Evolutionary conservation across 768 basidiomycete species (phyloP).

Genomic region (Mycena filopes): DNA sequence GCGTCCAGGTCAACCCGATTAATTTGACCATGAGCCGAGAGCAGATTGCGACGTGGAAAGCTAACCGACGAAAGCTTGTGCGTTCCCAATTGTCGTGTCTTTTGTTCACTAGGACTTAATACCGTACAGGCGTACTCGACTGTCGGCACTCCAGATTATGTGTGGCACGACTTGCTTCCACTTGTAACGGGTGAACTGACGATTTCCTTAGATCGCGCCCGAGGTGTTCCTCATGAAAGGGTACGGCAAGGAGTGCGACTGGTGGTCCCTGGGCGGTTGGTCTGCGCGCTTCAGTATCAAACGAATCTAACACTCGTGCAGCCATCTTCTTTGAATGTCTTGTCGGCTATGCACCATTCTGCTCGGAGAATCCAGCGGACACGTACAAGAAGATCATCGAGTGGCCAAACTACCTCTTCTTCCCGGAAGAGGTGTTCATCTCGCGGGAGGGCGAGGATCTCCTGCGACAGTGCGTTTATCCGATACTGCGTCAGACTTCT

Average conservation of each 20-base stretch:
- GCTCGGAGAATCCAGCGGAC: slow-evolving; percentile 95
- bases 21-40: slow-evolving; percentile 97
- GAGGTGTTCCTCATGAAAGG: slow-evolving; percentile 98
- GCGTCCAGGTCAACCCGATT: slow-evolving; percentile 97
- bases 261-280: slow-evolving; percentile 91
- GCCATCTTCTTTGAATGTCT: slow-evolving; percentile 99
- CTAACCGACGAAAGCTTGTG: slow-evolving; percentile 94
- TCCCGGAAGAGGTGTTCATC: slow-evolving; percentile 96
- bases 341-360: slow-evolving; percentile 98
- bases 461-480: slow-evolving; percentile 75
- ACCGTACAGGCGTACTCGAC: slow-evolving; percentile 88
- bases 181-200: background rate
- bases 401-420: slow-evolving; percentile 90
- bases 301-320: background rate
- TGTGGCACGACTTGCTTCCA: background rate
- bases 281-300: background rate
- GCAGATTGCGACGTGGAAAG: slow-evolving; percentile 99
- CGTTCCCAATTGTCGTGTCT: slow-evolving; percentile 32
- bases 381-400: slow-evolving; percentile 99
- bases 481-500: too few relatives aligned
- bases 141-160: slow-evolving; percentile 64
- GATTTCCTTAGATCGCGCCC: slow-evolving; percentile 81
- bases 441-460: slow-evolving; percentile 93
- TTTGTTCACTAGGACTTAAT: slow-evolving; percentile 14
- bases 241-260: slow-evolving; percentile 98